phyloP scores from a whole-genome alignment of 2,329 filamentous ascomycete genomes.

The Scedosporium minutisporum region DNA sequence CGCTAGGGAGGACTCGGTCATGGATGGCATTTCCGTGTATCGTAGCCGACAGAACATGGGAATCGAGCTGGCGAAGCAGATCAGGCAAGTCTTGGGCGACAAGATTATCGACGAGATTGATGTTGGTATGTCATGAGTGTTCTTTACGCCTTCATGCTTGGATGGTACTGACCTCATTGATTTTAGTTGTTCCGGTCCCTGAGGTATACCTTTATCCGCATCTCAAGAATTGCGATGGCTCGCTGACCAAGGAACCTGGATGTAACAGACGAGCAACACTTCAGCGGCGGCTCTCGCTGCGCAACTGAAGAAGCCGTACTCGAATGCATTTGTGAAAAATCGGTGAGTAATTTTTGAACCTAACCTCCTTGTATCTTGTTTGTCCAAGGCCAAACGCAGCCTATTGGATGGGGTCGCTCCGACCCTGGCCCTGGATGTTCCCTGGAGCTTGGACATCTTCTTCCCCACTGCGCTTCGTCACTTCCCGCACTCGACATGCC shows the following conservation, averaged over 20 bases:
- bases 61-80: conserved; percentile 63
- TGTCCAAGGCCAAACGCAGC: no score
- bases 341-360: conserved; percentile 22
- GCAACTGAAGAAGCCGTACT: conserved; percentile 65
- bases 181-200: conserved; percentile 61
- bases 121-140: conserved; percentile 27
- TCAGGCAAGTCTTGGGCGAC: conserved; percentile 57
- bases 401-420: no score
- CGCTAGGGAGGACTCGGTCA: conserved; percentile 68
- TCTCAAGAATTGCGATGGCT: neutral
- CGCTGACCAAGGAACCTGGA: conserved; percentile 1
- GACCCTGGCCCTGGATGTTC: no score
- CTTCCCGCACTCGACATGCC: no score
- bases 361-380: no score
- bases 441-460: no score
- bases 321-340: conserved; percentile 81
- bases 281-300: conserved; percentile 67
- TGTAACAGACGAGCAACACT: conserved; percentile 58
- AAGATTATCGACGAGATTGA: conserved; percentile 69
- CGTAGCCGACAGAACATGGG: conserved; percentile 82
- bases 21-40: conserved; percentile 83
- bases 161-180: conserved; percentile 8
- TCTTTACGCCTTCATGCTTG: neutral
- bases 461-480: no score
- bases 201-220: conserved; percentile 18